A percentile compares a stretch with the other conserved stretches of the same genome.
phyloP scores from a whole-genome alignment of 441 rosid species.

The Jatropha multifida region DNA sequence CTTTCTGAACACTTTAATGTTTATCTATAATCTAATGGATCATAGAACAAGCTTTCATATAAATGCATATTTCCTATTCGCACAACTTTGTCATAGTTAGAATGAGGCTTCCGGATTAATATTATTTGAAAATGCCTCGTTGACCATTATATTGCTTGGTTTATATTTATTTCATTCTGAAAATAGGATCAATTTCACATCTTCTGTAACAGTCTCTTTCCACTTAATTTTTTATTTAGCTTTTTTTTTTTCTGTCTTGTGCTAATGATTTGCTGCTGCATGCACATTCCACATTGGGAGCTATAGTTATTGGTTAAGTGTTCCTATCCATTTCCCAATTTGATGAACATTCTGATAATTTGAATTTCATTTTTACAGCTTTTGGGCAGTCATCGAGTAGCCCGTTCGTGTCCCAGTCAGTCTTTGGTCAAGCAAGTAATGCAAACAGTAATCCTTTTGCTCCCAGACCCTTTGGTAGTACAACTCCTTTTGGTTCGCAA shows the following conservation, averaged over 20 bases:
- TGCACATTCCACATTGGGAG: too few relatives aligned
- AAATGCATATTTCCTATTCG: not conserved
- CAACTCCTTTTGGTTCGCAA: slow-evolving; percentile 76
- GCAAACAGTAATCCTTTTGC: slow-evolving; percentile 70
- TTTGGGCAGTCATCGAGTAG: slow-evolving; percentile 89
- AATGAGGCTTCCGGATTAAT: too few relatives aligned
- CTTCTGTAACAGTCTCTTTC: too few relatives aligned
- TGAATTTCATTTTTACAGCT: slow-evolving; percentile 43
- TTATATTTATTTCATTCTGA: too few relatives aligned
- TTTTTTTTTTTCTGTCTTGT: not conserved
- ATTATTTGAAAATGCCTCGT: too few relatives aligned
- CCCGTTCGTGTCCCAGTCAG: slow-evolving; percentile 76
- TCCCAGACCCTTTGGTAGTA: slow-evolving; percentile 68
- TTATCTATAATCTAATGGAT: too few relatives aligned
- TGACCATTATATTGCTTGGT: too few relatives aligned
- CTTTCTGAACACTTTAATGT: too few relatives aligned
- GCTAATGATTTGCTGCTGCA: not conserved
- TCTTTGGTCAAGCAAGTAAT: slow-evolving; percentile 74
- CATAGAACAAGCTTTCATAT: not conserved
- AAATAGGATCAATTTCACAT: too few relatives aligned
- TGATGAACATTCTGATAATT: slow-evolving; percentile 16
- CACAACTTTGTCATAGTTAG: not conserved
- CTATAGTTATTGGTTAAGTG: too few relatives aligned
- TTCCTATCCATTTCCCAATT: slow-evolving; percentile 1
- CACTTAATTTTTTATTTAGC: too few relatives aligned